Base-by-base conservation (phyloP, 2,329 filamentous ascomycete genomes). In the Hypocrella siamensis region DNA sequence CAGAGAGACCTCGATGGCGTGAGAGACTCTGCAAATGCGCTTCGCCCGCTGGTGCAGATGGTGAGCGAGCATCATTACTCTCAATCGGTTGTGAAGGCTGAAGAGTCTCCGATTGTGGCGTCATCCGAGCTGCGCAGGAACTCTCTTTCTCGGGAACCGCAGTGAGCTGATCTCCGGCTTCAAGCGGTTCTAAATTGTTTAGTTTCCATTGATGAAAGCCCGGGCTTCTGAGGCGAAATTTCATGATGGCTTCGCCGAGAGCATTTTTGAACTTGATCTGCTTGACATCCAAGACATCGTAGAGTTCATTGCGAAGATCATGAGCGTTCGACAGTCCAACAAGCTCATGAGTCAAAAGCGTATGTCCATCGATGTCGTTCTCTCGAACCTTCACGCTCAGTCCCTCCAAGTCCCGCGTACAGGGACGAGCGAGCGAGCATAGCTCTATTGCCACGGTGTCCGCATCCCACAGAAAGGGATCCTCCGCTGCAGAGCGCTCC, bases 391-490 rank as follows among this genome's bases (percentile, higher is more conserved):
- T 57, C 15, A 47, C 46, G 35, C 73, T 67, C 3, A 92, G 60
- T 0, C 47, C 31, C 0, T 45, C 44, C 0, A 64, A 53, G 31
- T 79, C 60, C 4, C 46, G 52, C 30, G 53, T 52, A 65, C 67
- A 70, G 8, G 68, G 63, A 30, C 59, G 58, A 4, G 59, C 46
- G 2, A 58, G 45, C 16, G 65, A 60, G 46, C 76, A 83, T 4
- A 92, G 60, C 44, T 77, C 74, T 12, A 61, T 49, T 8, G 79
- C 66, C 9, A 92, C 70, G 22, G 73, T 64, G 24, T 79, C 71
- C 19, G 75, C 61, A 22, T 67, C 66, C 84, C 84, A 93, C 33
- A 65, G 46, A 51, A 75, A 79, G n/a, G 84, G 83, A 53, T 93
- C 82, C 34, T 54, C 47, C 12, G 51, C 49, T 30, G 25, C 19